These are phyloP conservation scores for Sphaerulina musiva DNA, from an alignment of 2,329 filamentous ascomycete genomes.

Conservation along the genomic window DNA sequence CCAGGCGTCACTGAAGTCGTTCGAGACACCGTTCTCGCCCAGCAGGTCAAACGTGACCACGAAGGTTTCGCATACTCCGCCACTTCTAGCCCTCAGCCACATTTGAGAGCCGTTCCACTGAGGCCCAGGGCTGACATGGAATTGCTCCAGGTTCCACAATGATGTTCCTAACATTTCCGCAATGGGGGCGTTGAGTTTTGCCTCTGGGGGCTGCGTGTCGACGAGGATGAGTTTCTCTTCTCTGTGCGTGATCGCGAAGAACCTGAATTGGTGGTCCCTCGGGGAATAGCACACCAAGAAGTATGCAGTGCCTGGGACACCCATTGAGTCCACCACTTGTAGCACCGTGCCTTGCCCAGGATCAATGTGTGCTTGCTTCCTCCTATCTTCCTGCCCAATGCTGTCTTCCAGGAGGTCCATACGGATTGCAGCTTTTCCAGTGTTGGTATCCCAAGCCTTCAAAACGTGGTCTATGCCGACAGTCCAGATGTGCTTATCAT, in stretches of 20 bases:
- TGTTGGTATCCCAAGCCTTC: slow-evolving; percentile 82
- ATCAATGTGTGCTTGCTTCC: slow-evolving; percentile 58
- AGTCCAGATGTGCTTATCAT: slow-evolving; percentile 59
- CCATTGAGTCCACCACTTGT: slow-evolving; percentile 50
- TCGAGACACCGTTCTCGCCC: slow-evolving; percentile 45
- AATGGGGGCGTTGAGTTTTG: slow-evolving; percentile 55
- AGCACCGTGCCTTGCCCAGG: slow-evolving; percentile 72
- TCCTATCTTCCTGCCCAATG: slow-evolving; percentile 36
- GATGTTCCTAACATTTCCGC: slow-evolving; percentile 46
- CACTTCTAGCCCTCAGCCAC: slow-evolving; percentile 50
- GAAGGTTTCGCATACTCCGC: slow-evolving; percentile 56
- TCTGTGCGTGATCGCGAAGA: slow-evolving; percentile 64
- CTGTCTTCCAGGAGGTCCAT: slow-evolving; percentile 67
- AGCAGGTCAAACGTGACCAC: slow-evolving; percentile 66
- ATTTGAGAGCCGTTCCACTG: slow-evolving; percentile 39
- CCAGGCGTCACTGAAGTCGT: slow-evolving; percentile 64
- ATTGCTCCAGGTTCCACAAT: slow-evolving; percentile 48
- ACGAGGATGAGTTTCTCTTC: slow-evolving; percentile 11
- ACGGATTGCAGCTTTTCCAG: slow-evolving; percentile 67
- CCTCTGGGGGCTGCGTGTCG: slow-evolving; percentile 51
- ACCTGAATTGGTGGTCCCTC: slow-evolving; percentile 85
- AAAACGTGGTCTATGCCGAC: slow-evolving; percentile 84
- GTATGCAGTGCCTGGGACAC: slow-evolving; percentile 36
- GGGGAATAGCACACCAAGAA: slow-evolving; percentile 80
- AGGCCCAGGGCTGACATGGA: slow-evolving; percentile 37